Evolutionary conservation across 164 flowering plant species (phyloP).

Genomic region (Vitis cinerea): DNA sequence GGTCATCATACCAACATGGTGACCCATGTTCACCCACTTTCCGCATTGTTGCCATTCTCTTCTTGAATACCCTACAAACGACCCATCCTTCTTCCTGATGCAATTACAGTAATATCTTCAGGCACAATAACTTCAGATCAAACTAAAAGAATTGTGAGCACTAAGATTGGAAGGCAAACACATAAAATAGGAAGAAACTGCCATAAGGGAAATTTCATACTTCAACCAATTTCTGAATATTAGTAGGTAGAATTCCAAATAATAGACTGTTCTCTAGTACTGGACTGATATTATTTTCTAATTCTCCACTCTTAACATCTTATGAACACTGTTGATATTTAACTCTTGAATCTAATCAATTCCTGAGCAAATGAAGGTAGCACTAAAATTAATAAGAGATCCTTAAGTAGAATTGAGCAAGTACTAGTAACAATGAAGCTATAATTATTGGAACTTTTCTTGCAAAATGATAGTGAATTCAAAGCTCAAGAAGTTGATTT

Average conservation of each 20-base stretch:
- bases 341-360: too few species aligned
- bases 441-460: too few species aligned
- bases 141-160: too few species aligned
- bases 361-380: too few species aligned
- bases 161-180: neutral
- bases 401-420: too few species aligned
- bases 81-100: slow-evolving; percentile 94
- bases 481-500: too few species aligned
- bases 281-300: neutral
- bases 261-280: neutral
- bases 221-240: neutral
- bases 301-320: neutral
- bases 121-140: neutral
- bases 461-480: too few species aligned
- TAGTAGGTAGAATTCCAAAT: neutral
- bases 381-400: too few species aligned
- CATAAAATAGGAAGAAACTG: neutral
- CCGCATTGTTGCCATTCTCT: slow-evolving; percentile 52
- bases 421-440: too few species aligned
- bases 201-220: too few species aligned
- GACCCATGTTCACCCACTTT: slow-evolving; percentile 61
- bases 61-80: slow-evolving; percentile 93
- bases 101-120: neutral
- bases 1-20: slow-evolving; percentile 85
- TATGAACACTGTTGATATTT: neutral